Evolutionary conservation across 257 asterid genomes (phyloP), one percentile per base, ranked within the genome.

Genomic region (Salvia splendens): DNA sequence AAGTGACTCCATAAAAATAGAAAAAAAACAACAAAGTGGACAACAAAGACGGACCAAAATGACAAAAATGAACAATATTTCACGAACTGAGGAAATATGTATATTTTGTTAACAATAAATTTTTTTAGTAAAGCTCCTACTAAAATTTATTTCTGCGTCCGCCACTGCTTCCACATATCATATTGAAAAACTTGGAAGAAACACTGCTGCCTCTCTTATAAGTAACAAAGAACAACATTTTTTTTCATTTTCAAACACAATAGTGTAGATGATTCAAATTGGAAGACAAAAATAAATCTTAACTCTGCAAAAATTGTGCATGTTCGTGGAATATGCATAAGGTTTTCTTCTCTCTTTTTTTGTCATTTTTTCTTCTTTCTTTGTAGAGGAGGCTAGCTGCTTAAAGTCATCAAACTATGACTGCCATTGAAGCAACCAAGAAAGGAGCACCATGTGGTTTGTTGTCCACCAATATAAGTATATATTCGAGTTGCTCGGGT

Each of bases 311-410:
- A 70, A 57, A 48, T 51, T 8, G 68, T 9, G 55, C 52, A 73
- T 45, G 67, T 73, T 72, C 75, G 24, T 52, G 53, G 60, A 78
- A 54, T 73, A 67, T 71, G 75, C 77, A 57, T 6, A 65, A 40
- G 16, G 16, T 5, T 14, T 5, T 49, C 10, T 15, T 8, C 30
- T 24, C 2, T 24, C 30, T 24, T 3, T 24, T 24, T 24, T 24
- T 24, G 30, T 24, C 30, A 24, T 24, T 24, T 24, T 24, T 24
- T 3, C 30, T 24, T 24, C 30, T 24, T 24, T 24, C 30, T 46
- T 49, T 49, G 0, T 49, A 2, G 30, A 8, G 9, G 42, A 40
- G 45, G 45, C 45, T 40, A 7, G 45, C 11, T 6, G 6, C 30
- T 24, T 24, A 24, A 2, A 24, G 30, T 24, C 30, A 24, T 24